A percentile compares a stretch with the other conserved stretches of the same genome.
Conservation (phyloP, 192 early-diverging fungal species). For the Linnemannia zychae region DNA sequence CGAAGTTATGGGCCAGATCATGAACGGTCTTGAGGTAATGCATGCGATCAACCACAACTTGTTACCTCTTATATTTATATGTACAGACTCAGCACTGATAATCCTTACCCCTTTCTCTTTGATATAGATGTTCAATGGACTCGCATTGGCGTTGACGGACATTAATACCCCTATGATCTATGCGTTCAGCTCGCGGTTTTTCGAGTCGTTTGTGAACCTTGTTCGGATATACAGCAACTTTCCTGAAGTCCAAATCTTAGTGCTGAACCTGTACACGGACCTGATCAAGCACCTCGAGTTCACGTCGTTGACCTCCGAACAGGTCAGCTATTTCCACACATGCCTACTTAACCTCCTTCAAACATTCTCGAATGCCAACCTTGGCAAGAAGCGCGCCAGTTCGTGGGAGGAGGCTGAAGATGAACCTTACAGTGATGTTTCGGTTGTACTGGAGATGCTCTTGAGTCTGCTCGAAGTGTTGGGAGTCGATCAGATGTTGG, state of each 20-base stretch:
- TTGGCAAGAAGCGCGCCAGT: conserved; percentile 62
- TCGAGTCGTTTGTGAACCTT: conserved; percentile 73
- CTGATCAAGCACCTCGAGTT: conserved; percentile 66
- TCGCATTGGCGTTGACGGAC: conserved; percentile 76
- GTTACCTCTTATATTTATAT: not conserved
- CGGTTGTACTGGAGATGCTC: conserved; percentile 67
- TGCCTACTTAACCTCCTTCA: conserved; percentile 66
- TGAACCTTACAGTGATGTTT: conserved; percentile 74
- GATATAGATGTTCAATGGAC: conserved; percentile 81
- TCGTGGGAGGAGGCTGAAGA: conserved; percentile 70
- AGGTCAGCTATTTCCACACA: conserved; percentile 63
- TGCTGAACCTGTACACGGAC: conserved; percentile 71
- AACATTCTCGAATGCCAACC: conserved; percentile 67
- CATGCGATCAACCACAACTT: not conserved
- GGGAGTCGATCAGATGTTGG: conserved; percentile 50
- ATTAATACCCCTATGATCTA: conserved; percentile 74
- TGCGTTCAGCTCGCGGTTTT: conserved; percentile 65
- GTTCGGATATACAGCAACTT: conserved; percentile 75
- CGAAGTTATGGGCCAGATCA: conserved; percentile 68
- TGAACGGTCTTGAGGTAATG: conserved; percentile 76
- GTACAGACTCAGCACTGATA: not conserved
- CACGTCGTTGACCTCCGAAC: conserved; percentile 54
- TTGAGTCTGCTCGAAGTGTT: conserved; percentile 38
- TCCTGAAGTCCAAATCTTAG: conserved; percentile 74
- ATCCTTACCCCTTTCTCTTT: not conserved